Base-by-base conservation (phyloP, 345 rosid genomes). In the Schrenkiella parvula region DNA sequence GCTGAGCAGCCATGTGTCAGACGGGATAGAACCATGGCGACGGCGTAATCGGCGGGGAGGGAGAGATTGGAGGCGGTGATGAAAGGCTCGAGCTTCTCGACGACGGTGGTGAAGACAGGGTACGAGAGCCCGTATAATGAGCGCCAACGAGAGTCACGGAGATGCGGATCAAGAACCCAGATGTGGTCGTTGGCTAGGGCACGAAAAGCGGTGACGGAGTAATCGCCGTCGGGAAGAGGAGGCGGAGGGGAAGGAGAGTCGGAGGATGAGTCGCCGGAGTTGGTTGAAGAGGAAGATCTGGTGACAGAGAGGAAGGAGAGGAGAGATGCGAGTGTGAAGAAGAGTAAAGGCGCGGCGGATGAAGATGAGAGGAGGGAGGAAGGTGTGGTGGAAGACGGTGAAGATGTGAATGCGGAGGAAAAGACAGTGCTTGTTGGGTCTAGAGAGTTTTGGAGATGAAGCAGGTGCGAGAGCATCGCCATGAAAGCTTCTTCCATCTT, bases 11-110 rank as follows among this genome's bases (percentile, higher is more conserved):
- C 97, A 61, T 88, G 92, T 6, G 89, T 81, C 38, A 89, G 90
- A 34, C 98, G 85, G 54, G 98, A 95, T 41, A 95, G 91, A 17
- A 91, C 98, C 92, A 91, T 86, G 10, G 98, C 93, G 17, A 91
- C 98, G 1, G 97, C 99, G 63, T 91, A 95, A 81, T 93, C 96
- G 9, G 97, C 83, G 1, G 97, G 97, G 68, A 90, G 84, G 13
- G 97, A 93, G 77, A 90, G 92, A 72, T 93, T 86, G 0, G 96
- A 90, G 15, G 93, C 93, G 13, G 96, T 66, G 29, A 93, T 89
- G 80, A 80, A 85, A 17, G 98, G 97, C 15, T 87, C 86, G 63
- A 90, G 86, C 82, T 93, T 90, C 0, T 87, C 96, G 18, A 89
- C 98, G 68, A 90, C 91, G 34, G 91, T 90, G 81, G 86, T 86